Conservation (phyloP, 75 land plant genomes). For the Pinus albicaulis region DNA sequence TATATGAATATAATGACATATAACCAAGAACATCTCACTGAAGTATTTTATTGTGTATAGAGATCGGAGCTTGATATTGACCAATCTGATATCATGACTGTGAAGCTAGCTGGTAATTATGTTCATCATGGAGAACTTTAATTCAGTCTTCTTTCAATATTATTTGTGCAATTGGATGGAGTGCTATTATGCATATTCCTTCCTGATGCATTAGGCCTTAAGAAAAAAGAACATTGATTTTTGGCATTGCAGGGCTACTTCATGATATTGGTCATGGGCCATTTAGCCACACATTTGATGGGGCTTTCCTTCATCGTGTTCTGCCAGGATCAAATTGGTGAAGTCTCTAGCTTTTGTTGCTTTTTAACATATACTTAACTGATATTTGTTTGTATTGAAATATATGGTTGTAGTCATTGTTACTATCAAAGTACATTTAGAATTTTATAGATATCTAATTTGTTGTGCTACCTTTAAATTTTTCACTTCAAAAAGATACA, state of each 20-base stretch:
- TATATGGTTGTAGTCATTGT: no score
- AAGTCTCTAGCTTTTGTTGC: conserved; percentile 1
- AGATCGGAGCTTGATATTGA: conserved; percentile 80
- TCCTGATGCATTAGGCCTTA: background rate
- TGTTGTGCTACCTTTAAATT: no score
- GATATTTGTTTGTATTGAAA: no score
- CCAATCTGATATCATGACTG: conserved; percentile 62
- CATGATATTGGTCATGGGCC: conserved; percentile 99
- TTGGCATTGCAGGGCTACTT: conserved; percentile 56
- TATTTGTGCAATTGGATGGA: background rate
- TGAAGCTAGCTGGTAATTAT: conserved; percentile 82
- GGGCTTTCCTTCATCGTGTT: conserved; percentile 76
- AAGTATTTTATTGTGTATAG: conserved; percentile 25
- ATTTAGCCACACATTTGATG: conserved; percentile 90
- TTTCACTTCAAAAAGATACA: no score
- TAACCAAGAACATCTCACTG: background rate
- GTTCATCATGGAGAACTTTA: background rate
- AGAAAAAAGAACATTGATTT: background rate
- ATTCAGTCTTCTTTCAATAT: background rate
- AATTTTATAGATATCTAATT: no score
- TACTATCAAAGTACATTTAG: no score
- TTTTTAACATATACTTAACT: background rate
- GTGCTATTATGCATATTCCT: background rate
- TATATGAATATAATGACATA: background rate
- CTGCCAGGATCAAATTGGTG: conserved; percentile 65